Conservation (phyloP, 768 basidiomycete species). For the Psilocybe subaeruginosa region DNA sequence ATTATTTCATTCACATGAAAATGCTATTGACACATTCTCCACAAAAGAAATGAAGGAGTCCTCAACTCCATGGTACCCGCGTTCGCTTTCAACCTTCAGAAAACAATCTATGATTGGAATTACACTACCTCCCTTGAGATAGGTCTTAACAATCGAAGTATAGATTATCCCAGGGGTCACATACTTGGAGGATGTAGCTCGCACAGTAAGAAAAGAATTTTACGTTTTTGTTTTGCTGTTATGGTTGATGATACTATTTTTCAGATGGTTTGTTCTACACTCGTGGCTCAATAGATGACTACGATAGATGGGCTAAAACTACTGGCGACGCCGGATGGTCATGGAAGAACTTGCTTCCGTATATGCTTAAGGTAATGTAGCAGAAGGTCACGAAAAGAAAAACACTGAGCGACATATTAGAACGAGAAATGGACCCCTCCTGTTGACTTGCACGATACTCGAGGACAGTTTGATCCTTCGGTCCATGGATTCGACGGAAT, state of each 20-base stretch:
- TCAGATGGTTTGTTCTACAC: slow-evolving; percentile 35
- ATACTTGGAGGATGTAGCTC: background rate
- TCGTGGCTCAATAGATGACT: slow-evolving; percentile 35
- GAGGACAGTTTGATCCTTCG: slow-evolving; percentile 37
- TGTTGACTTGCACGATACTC: slow-evolving; percentile 38
- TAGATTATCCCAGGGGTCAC: background rate
- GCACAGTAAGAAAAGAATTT: background rate
- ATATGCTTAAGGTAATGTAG: slow-evolving; percentile 29
- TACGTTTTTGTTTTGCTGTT: too few relatives aligned
- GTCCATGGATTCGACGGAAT: slow-evolving; percentile 39
- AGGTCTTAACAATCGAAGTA: background rate
- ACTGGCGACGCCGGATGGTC: slow-evolving; percentile 38
- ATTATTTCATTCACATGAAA: background rate
- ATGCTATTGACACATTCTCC: too few relatives aligned
- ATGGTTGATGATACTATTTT: background rate
- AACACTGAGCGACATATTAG: slow-evolving; percentile 19
- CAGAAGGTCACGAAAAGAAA: background rate
- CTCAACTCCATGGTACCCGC: background rate
- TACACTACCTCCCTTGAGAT: background rate
- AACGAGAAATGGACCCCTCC: slow-evolving; percentile 39
- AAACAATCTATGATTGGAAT: background rate
- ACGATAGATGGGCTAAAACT: slow-evolving; percentile 25
- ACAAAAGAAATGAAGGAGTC: background rate
- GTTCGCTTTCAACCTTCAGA: background rate
- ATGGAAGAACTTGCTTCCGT: slow-evolving; percentile 33